phyloP scores from a whole-genome alignment of 148 eudicot species.

The Rhododendron ferrugineum region DNA sequence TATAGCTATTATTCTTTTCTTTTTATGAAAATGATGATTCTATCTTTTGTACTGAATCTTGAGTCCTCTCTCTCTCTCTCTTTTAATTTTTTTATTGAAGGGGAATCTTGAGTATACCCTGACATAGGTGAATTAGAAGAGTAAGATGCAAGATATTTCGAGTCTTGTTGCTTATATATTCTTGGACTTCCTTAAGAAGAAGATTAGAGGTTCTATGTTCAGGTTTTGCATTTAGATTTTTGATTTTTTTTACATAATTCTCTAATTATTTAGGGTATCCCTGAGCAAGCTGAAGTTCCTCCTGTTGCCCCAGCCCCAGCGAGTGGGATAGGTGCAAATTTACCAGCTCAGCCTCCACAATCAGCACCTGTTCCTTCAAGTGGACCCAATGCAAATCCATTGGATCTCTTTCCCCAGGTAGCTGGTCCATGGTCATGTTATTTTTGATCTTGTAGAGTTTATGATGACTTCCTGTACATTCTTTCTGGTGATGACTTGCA shows the following conservation, averaged over 20 bases:
- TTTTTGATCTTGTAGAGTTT: neutral
- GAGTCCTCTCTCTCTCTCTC: too few relatives aligned
- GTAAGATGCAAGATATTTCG: neutral
- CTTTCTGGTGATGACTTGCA: conserved; percentile 4
- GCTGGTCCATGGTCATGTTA: conserved; percentile 3
- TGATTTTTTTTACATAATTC: neutral
- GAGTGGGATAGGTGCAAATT: conserved; percentile 29
- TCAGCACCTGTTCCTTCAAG: conserved; percentile 45
- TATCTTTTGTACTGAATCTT: neutral
- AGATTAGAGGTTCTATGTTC: neutral
- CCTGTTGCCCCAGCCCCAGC: conserved; percentile 32
- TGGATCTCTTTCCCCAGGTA: conserved; percentile 80
- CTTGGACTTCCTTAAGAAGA: neutral
- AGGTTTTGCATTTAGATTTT: neutral
- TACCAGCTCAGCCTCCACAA: conserved; percentile 42
- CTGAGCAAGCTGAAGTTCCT: conserved; percentile 62
- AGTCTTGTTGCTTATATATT: neutral
- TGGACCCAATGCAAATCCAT: conserved; percentile 72
- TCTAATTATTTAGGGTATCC: conserved; percentile 55
- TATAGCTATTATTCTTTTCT: neutral
- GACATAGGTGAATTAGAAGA: neutral
- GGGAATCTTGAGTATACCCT: neutral
- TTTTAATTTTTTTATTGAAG: too few relatives aligned
- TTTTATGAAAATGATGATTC: neutral
- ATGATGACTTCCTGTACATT: neutral